Base-by-base conservation (phyloP, 1,284 basidiomycete species). In the Kwoniella shivajii region DNA sequence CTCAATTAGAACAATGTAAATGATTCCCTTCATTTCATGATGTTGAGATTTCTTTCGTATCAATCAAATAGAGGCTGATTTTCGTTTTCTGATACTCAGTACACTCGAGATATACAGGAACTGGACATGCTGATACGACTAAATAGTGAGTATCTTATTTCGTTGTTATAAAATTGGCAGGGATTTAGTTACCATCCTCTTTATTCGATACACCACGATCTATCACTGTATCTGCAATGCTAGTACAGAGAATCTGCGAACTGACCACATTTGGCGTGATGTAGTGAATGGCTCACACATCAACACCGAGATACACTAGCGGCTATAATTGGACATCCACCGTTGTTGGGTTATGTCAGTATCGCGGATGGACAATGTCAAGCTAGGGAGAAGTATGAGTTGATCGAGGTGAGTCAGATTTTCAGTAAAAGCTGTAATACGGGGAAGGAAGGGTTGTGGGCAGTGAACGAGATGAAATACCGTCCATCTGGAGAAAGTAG, bases 231-330 rank as follows among this genome's bases (percentile, higher is more conserved):
- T 44, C 30, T n/a, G n/a, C n/a, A n/a, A n/a, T n/a, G n/a, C n/a
- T n/a, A n/a, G n/a, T n/a, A n/a, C n/a, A n/a, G n/a, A n/a, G n/a
- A n/a, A n/a, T n/a, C n/a, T n/a, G n/a, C n/a, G n/a, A n/a, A n/a
- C n/a, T n/a, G n/a, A n/a, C n/a, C n/a, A n/a, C n/a, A n/a, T n/a
- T n/a, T n/a, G n/a, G n/a, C n/a, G n/a, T n/a, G n/a, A n/a, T n/a
- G n/a, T 66, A 97, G 95, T 79, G 95, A 99, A 76, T 98, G 95
- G 94, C 79, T 95, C 54, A 95, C 92, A 11, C 92, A 98, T 78
- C 95, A 99, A 76, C 92, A 96, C 78, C 86, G 95, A 39, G 95
- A 99, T 76, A 97, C 94, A 1, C 82, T 92, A 58, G 82, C 94
- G 24, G 89, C 92, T 9, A 93, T 98, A 61, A 86, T 95, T 41